These are phyloP conservation scores for Verticillium nubilum DNA, from an alignment of 2,329 filamentous ascomycete genomes.

Conservation along the genomic window DNA sequence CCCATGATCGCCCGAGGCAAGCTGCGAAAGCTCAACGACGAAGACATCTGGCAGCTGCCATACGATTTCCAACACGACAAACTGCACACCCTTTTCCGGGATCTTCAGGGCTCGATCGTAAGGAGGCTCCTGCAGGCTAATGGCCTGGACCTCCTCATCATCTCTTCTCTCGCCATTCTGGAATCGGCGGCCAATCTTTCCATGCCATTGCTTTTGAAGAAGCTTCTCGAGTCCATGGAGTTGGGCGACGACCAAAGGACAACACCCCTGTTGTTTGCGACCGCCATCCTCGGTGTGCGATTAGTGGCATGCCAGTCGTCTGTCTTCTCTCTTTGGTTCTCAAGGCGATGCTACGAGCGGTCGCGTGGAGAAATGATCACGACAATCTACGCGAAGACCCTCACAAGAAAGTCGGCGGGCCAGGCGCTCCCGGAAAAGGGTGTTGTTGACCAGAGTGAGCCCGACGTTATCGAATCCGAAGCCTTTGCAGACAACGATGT, in stretches of 20 bases:
- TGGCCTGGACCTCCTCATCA: constrained; percentile 69
- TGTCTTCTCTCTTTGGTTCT: constrained; percentile 73
- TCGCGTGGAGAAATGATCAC: constrained; percentile 82
- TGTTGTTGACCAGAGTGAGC: constrained; percentile 14
- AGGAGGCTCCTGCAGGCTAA: constrained; percentile 68
- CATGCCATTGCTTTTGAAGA: constrained; percentile 65
- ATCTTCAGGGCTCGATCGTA: constrained; percentile 67
- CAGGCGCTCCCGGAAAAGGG: constrained; percentile 21
- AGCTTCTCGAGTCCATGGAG: constrained; percentile 63
- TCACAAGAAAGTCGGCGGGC: constrained; percentile 55
- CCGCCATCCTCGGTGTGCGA: constrained; percentile 54
- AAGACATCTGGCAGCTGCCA: constrained; percentile 76
- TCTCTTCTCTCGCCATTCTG: constrained; percentile 57
- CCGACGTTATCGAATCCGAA: constrained; percentile 8
- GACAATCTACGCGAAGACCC: constrained; percentile 75
- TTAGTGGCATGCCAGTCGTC: constrained; percentile 58
- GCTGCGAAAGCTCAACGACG: constrained; percentile 62
- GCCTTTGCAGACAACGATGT: neutral
- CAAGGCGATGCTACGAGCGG: constrained; percentile 77
- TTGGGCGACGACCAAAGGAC: constrained; percentile 40
- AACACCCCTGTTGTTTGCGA: constrained; percentile 60
- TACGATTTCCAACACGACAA: constrained; percentile 77
- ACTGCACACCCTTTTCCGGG: constrained; percentile 69
- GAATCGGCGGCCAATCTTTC: constrained; percentile 52
- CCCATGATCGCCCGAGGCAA: constrained; percentile 65